Evolutionary conservation across 768 basidiomycete genomes (phyloP), one percentile per base, ranked within the genome.

Genomic region (Fomitopsis serialis): DNA sequence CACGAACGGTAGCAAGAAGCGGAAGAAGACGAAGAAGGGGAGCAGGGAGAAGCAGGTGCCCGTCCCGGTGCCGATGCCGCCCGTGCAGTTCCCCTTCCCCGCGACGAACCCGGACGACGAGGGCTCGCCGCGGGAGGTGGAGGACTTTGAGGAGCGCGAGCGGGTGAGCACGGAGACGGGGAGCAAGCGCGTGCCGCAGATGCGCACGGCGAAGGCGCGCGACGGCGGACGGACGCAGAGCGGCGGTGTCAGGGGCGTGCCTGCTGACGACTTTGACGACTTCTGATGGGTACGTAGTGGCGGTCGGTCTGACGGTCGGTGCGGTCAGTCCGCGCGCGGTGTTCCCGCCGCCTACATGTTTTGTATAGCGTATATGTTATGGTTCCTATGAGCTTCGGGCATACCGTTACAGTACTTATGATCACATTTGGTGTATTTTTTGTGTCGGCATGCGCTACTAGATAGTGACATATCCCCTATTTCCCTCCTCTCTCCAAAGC

Each of bases 151-250:
- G 13, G 37, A 17, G 37, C 58, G 37, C 60, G 13, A 54, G 58
- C 40, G 59, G 54, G 43, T 58, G 57, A 25, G 47, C 50, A 52
- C 11, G 36, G 55, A 48, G 42, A 45, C 23, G 29, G 45, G 50
- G 49, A 58, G 59, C n/a, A 65, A 63, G 62, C 65, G 66, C 32
- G 61, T 70, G 57, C 73, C 69, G 54, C 74, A 85, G 70, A 87
- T 90, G 87, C 84, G 87, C 63, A 83, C 78, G 2, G 78, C 83
- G 24, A 78, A 85, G 40, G 89, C 84, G 45, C 75, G 87, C 53
- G 87, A 91, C 67, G 89, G 89, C 2, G 89, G 89, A 36, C 74
- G 89, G 60, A 92, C 89, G 56, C 87, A 89, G 72, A 92, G 89
- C 62, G 89, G 89, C 1, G 89, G 89, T n/a, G 87, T 92, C 27